Evolutionary conservation across 75 land plant genomes (phyloP), one percentile per base, ranked within the genome.

Genomic region (Isoetes taiwanensis): DNA sequence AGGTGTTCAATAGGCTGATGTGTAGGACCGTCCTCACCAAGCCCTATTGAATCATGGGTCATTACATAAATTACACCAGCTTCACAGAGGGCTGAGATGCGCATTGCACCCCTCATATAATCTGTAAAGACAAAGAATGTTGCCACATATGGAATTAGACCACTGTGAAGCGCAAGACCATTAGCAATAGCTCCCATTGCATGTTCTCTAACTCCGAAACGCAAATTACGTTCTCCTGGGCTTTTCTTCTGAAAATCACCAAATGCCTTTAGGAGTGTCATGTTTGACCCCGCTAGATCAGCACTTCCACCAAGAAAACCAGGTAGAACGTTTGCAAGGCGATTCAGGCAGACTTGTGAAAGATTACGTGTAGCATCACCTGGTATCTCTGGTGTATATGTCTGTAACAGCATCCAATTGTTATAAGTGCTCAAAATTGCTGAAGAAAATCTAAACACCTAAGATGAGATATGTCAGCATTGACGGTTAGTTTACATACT

Each of bases 1-100:
- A 84, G 42, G 28, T 88, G 95, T 72, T 88, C 90, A 11, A 88
- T 65, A 20, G 90, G 95, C 62, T 88, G 85, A 58, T 87, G 94
- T 12, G 95, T 88, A 2, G 94, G 94, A 1, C 85, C 90, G 59
- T 84, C 94, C 63, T 87, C 90, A n/a, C 89, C 94, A 19, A 88
- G 76, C 20, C 90, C 90, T 59, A 84, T 84, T 0, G 90, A 88
- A 58, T 88, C 95, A 57, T 88, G 95, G 14, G 90, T 88, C 82
- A 84, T 81, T 19, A 88, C 76, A 42, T 88, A 88, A 43, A 88
- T 81, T 16, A 85, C 86, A 3, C 95, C 80, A 5, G 85, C 80
- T 29, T 81, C 80, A 54, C 54, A 56, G 12, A 88, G 59, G 5
- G 95, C 85, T 14, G 90, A 81, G 33, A 88, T 56, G 28, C 90